Conservation (phyloP, 2,329 filamentous ascomycete species). For the Elsinoe perseae region DNA sequence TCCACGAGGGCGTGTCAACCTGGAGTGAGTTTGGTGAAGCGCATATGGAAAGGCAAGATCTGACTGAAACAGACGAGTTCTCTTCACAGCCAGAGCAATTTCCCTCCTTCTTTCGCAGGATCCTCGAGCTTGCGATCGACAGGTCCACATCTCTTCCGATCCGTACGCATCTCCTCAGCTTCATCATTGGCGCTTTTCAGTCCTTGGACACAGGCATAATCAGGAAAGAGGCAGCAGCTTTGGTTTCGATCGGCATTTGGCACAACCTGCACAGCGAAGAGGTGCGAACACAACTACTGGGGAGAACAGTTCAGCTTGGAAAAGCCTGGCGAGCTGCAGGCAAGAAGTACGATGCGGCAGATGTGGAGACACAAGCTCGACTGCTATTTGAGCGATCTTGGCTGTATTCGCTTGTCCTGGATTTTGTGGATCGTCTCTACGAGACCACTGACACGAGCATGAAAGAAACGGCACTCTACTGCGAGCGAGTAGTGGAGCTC, state of each 20-base stretch:
- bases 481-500: slow-evolving; percentile 88
- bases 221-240: slow-evolving; percentile 88
- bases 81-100: slow-evolving; percentile 71
- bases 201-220: slow-evolving; percentile 83
- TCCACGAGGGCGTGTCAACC: slow-evolving; percentile 74
- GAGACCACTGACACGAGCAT: slow-evolving; percentile 30
- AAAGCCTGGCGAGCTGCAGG: slow-evolving; percentile 85
- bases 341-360: slow-evolving; percentile 81
- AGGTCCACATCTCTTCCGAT: slow-evolving; percentile 36
- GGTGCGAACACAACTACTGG: slow-evolving; percentile 63
- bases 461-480: slow-evolving; percentile 63
- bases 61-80: slow-evolving; percentile 55
- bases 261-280: slow-evolving; percentile 78
- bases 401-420: slow-evolving; percentile 77
- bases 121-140: slow-evolving; percentile 73
- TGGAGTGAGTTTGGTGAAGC: slow-evolving; percentile 61
- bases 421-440: slow-evolving; percentile 72
- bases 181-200: slow-evolving; percentile 87
- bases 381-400: slow-evolving; percentile 88
- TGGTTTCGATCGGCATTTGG: slow-evolving; percentile 94
- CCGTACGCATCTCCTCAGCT: slow-evolving; percentile 75
- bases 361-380: slow-evolving; percentile 68
- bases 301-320: slow-evolving; percentile 63
- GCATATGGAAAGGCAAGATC: slow-evolving; percentile 29
- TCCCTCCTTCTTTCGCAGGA: slow-evolving; percentile 77